Conservation (phyloP, 768 basidiomycete species). For the Trametes elegans region DNA sequence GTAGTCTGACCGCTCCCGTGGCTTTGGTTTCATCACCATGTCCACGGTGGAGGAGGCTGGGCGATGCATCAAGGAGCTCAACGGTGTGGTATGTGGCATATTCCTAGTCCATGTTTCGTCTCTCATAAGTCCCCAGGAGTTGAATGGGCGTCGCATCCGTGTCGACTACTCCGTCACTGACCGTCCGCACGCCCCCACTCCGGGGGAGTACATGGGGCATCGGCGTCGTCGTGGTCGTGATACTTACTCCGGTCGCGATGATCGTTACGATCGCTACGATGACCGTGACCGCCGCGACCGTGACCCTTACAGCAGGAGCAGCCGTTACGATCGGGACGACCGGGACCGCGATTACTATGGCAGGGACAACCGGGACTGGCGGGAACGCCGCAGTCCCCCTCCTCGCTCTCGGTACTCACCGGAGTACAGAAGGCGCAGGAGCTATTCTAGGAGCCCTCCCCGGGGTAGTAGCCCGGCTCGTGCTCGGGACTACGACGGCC, state of each 20-base stretch:
- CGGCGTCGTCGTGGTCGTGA: conserved; percentile 55
- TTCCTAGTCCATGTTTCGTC: neutral
- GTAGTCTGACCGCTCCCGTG: conserved; percentile 92
- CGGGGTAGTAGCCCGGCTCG: conserved; percentile 58
- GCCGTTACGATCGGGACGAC: conserved; percentile 46
- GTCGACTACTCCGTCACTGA: conserved; percentile 97
- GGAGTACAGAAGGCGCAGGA: conserved; percentile 70
- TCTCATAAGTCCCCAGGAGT: conserved; percentile 50
- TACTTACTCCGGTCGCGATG: conserved; percentile 33
- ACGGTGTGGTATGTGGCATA: conserved; percentile 72
- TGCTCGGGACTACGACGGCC: conserved; percentile 46
- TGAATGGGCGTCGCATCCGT: conserved; percentile 94
- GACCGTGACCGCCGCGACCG: conserved; percentile 50
- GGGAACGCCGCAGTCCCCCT: conserved; percentile 77
- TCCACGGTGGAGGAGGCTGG: conserved; percentile 82
- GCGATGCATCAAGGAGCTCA: conserved; percentile 85
- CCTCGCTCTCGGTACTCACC: conserved; percentile 69
- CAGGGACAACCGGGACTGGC: conserved; percentile 72
- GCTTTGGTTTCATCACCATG: conserved; percentile 98
- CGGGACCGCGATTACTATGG: conserved; percentile 56
- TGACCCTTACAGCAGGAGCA: conserved; percentile 38
- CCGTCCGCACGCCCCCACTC: conserved; percentile 92
- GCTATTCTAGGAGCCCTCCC: conserved; percentile 79
- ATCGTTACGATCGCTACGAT: conserved; percentile 40
- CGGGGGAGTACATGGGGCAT: conserved; percentile 97